These are phyloP conservation scores for Erodium maritimum DNA, from an alignment of 345 rosid species.

Conservation along the genomic window DNA sequence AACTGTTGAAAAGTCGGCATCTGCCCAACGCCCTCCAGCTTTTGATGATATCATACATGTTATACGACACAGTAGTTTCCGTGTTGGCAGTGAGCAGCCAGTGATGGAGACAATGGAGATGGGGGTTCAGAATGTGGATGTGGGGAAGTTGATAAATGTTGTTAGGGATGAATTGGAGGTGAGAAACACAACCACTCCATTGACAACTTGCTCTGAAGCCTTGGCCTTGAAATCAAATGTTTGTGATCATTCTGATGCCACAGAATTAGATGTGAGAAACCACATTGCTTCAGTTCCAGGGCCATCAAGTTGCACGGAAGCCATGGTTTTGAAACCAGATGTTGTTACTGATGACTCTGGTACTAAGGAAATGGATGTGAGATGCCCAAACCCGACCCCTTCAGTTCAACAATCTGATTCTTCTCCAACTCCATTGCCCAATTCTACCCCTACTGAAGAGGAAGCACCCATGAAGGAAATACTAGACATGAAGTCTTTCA, in stretches of 20 bases:
- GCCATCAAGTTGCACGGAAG: no score
- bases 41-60: constrained; percentile 86
- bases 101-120: constrained; percentile 69
- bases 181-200: constrained; percentile 25
- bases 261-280: constrained; percentile 35
- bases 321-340: neutral
- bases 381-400: constrained; percentile 11
- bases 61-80: constrained; percentile 74
- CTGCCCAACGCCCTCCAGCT: constrained; percentile 42
- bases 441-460: constrained; percentile 29
- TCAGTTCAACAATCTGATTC: constrained; percentile 28
- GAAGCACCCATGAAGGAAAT: constrained; percentile 55
- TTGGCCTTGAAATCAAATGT: constrained; percentile 22
- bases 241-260: constrained; percentile 27
- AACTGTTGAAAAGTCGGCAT: constrained; percentile 26
- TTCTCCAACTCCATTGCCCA: constrained; percentile 28
- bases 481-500: constrained; percentile 69
- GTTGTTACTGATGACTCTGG: constrained; percentile 23
- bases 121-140: constrained; percentile 64
- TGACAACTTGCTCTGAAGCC: constrained; percentile 32
- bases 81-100: constrained; percentile 79
- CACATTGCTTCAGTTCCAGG: no score
- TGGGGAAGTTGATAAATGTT: constrained; percentile 66
- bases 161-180: constrained; percentile 61
- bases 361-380: constrained; percentile 33